Conservation (phyloP, 805 yeast species). For the Metschnikowia drakensbergensis region DNA sequence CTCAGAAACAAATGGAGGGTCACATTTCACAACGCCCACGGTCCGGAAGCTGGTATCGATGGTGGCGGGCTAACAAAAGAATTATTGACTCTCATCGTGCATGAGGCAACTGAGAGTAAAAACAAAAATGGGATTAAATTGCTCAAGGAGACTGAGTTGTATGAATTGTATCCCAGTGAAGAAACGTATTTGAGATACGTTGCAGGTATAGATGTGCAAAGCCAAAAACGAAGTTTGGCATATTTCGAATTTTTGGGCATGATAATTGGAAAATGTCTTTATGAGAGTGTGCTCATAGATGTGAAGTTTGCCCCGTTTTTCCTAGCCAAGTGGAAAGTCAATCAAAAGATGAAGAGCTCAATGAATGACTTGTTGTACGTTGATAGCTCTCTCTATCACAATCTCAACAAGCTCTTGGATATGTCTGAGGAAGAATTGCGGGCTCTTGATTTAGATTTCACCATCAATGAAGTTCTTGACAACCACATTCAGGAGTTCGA, state of each 20-base stretch:
- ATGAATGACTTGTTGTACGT: constrained; percentile 75
- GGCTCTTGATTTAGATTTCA: constrained; percentile 61
- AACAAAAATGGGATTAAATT: constrained; percentile 20
- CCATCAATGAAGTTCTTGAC: constrained; percentile 49
- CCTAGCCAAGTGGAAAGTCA: constrained; percentile 57
- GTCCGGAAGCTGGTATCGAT: constrained; percentile 89
- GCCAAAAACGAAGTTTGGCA: constrained; percentile 23
- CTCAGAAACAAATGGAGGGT: constrained; percentile 63
- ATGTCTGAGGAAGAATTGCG: constrained; percentile 56
- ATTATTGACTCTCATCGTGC: constrained; percentile 67
- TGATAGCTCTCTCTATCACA: constrained; percentile 64
- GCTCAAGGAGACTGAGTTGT: constrained; percentile 43
- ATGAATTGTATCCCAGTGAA: constrained; percentile 75
- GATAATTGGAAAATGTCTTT: constrained; percentile 83
- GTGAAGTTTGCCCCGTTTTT: constrained; percentile 84
- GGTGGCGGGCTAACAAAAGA: constrained; percentile 98
- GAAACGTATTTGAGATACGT: constrained; percentile 37
- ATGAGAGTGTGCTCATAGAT: constrained; percentile 77
- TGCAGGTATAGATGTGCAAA: constrained; percentile 29
- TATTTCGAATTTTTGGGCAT: constrained; percentile 68
- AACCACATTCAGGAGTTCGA: constrained; percentile 44
- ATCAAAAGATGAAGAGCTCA: constrained; percentile 47
- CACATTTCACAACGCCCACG: constrained; percentile 60
- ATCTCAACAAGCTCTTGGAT: constrained; percentile 56
- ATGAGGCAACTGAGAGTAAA: constrained; percentile 56